These are phyloP conservation scores for Monilinia polystroma DNA, from an alignment of 2,329 filamentous ascomycete genomes.

Conservation along the genomic window DNA sequence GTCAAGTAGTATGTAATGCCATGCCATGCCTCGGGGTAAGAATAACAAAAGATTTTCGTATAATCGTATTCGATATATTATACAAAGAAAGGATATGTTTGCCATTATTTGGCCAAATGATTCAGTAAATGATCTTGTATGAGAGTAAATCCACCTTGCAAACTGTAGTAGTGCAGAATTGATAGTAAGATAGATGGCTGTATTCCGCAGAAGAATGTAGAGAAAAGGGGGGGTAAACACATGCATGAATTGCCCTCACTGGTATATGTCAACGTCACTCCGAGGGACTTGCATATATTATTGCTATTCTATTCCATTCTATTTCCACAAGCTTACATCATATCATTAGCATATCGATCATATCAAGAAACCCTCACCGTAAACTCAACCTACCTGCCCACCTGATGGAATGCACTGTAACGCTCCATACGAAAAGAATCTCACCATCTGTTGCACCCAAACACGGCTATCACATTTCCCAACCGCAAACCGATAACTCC, in stretches of 20 bases:
- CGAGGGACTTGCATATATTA: no score
- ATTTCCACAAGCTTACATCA: background rate
- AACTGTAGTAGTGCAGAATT: background rate
- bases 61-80: background rate
- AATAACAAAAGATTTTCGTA: background rate
- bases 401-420: background rate
- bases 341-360: background rate
- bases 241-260: background rate
- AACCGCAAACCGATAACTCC: background rate
- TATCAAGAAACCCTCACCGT: background rate
- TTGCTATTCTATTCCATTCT: background rate
- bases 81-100: background rate
- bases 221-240: background rate
- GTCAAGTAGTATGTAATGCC: background rate
- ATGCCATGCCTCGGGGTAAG: background rate
- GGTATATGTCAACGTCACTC: background rate
- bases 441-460: slow-evolving; percentile 2
- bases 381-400: background rate
- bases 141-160: background rate
- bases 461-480: background rate
- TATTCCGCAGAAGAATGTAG: background rate
- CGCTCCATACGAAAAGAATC: slow-evolving; percentile 1
- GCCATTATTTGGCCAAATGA: background rate
- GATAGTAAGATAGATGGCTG: background rate
- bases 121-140: background rate